phyloP scores from a whole-genome alignment of 73 alveolate species.

The Durusdinium trenchii region DNA sequence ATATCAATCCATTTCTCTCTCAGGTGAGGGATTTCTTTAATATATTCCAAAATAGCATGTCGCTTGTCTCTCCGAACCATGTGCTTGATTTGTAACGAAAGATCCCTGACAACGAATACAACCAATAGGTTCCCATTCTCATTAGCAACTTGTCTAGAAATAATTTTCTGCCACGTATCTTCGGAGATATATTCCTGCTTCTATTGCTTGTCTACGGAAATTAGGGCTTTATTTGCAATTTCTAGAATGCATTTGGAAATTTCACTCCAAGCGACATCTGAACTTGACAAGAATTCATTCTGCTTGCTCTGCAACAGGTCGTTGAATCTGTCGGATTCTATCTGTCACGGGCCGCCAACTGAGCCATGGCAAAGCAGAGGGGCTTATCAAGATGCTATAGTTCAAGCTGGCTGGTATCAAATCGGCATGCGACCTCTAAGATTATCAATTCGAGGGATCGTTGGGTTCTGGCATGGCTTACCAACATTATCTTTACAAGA shows the following conservation, averaged over 20 bases:
- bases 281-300: too few relatives aligned
- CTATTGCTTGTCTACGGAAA: background rate
- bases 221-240: background rate
- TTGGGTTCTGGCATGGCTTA: too few relatives aligned
- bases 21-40: background rate
- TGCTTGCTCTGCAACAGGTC: too few relatives aligned
- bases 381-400: too few relatives aligned
- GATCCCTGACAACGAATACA: constrained; percentile 10
- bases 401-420: too few relatives aligned
- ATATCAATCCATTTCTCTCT: too few relatives aligned
- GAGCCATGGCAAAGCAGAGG: too few relatives aligned
- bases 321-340: background rate
- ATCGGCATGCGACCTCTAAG: too few relatives aligned
- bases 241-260: background rate
- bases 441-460: too few relatives aligned
- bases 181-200: background rate
- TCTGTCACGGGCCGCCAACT: too few relatives aligned
- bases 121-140: background rate
- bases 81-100: background rate
- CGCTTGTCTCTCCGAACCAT: background rate
- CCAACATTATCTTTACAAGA: too few relatives aligned
- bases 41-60: background rate
- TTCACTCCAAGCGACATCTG: background rate
- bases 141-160: background rate
- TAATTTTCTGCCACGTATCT: background rate